Percentiles rank a stretch among this genome's conserved stretches.
Conservation (phyloP, 768 basidiomycete genomes). For the Hydnomerulius pinastri region DNA sequence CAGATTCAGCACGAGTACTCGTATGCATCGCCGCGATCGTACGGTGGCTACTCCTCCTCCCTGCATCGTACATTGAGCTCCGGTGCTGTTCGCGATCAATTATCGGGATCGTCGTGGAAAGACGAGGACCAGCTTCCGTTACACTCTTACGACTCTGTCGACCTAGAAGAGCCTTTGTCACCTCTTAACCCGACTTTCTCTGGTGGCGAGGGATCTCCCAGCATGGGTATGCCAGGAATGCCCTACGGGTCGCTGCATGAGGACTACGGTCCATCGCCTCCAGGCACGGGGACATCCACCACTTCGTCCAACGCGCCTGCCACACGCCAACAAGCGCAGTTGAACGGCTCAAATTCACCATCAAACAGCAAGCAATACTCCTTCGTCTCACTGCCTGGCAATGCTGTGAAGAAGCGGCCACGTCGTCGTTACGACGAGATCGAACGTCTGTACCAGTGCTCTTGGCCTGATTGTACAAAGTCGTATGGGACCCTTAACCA, state of each 20-base stretch:
- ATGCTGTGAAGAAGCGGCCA: constrained; percentile 82
- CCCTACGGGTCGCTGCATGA: constrained; percentile 50
- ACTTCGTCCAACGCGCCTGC: constrained; percentile 48
- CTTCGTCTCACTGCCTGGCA: constrained; percentile 80
- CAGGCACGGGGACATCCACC: constrained; percentile 62
- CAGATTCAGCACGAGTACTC: constrained; percentile 44
- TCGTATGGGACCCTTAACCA: constrained; percentile 95
- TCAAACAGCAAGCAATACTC: constrained; percentile 72
- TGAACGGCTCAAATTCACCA: constrained; percentile 30
- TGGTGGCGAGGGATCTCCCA: constrained; percentile 38
- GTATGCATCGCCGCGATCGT: constrained; percentile 35
- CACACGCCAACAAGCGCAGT: constrained; percentile 24
- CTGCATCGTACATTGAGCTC: constrained; percentile 48
- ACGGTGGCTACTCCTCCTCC: constrained; percentile 38
- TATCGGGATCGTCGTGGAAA: constrained; percentile 32
- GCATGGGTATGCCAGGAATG: constrained; percentile 30
- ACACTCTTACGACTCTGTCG: constrained; percentile 35
- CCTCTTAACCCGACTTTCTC: constrained; percentile 57
- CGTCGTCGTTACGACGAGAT: constrained; percentile 91
- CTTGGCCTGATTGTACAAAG: constrained; percentile 76
- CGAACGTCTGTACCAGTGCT: constrained; percentile 89
- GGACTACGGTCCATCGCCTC: constrained; percentile 62
- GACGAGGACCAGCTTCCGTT: constrained; percentile 31
- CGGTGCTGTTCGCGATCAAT: constrained; percentile 48
- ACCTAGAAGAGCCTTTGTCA: constrained; percentile 52